Conservation (phyloP, 1,284 basidiomycete species). For the Pterula multifida region DNA sequence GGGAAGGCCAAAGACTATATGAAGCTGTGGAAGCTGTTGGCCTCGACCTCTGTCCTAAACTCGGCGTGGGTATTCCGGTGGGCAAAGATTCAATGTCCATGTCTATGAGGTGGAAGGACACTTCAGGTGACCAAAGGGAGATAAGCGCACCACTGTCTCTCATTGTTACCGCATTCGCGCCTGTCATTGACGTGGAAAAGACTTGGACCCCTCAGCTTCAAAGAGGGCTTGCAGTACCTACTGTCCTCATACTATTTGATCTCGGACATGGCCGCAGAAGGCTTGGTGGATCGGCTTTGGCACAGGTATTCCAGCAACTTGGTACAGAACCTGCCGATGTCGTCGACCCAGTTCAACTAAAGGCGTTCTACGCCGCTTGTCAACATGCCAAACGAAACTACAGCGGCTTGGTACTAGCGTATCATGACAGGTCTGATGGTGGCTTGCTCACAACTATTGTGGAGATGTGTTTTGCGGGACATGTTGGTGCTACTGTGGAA, state of each 20-base stretch:
- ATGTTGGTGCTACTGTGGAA: slow-evolving; percentile 63
- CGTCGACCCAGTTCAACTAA: slow-evolving; percentile 64
- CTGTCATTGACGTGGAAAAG: slow-evolving; percentile 64
- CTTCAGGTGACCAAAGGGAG: slow-evolving; percentile 52
- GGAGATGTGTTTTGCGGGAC: slow-evolving; percentile 97
- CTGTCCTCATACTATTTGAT: slow-evolving; percentile 83
- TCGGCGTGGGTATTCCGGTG: slow-evolving; percentile 92
- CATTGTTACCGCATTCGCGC: slow-evolving; percentile 91
- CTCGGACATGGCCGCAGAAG: slow-evolving; percentile 77
- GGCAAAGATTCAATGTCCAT: slow-evolving; percentile 99
- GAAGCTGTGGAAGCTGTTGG: slow-evolving; percentile 91
- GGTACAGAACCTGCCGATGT: slow-evolving; percentile 87
- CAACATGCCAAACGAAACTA: slow-evolving; percentile 52
- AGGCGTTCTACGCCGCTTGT: slow-evolving; percentile 74
- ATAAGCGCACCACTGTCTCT: slow-evolving; percentile 88
- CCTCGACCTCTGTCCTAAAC: slow-evolving; percentile 87
- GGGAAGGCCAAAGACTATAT: slow-evolving; percentile 87
- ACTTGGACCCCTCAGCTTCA: slow-evolving; percentile 94
- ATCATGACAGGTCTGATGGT: slow-evolving; percentile 97
- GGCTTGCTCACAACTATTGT: slow-evolving; percentile 84
- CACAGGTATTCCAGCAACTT: slow-evolving; percentile 91
- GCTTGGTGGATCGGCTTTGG: slow-evolving; percentile 89
- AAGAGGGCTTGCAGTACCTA: slow-evolving; percentile 50
- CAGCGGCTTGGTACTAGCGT: slow-evolving; percentile 72
- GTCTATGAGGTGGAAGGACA: slow-evolving; percentile 85